phyloP scores from a whole-genome alignment of 2,329 filamentous ascomycete genomes.

The Ophiobolus disseminans region DNA sequence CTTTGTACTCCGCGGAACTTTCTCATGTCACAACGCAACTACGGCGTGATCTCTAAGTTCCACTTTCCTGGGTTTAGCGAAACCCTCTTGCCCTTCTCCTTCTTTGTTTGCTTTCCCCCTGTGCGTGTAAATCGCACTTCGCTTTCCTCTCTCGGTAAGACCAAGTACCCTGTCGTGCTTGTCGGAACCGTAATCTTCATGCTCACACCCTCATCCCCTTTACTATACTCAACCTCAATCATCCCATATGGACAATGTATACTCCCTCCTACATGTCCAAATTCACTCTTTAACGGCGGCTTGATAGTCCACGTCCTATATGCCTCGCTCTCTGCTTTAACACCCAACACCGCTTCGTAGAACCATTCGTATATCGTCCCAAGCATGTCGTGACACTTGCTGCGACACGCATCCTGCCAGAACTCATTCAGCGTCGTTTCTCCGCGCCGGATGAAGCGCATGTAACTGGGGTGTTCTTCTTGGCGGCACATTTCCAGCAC shows the following conservation, averaged over 20 bases:
- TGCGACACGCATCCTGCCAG: constrained; percentile 54
- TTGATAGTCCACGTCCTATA: constrained; percentile 52
- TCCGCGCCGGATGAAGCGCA: constrained; percentile 56
- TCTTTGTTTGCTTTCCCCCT: too few relatives aligned
- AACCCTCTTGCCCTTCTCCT: too few relatives aligned
- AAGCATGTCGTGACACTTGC: constrained; percentile 59
- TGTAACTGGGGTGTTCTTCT: constrained; percentile 58
- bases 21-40: too few relatives aligned
- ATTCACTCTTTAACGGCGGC: constrained; percentile 52
- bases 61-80: too few relatives aligned
- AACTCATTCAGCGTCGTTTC: constrained; percentile 56
- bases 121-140: too few relatives aligned
- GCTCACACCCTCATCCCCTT: neutral
- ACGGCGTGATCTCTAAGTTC: too few relatives aligned
- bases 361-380: constrained; percentile 60
- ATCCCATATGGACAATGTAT: constrained; percentile 52
- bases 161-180: constrained; percentile 24
- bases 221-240: constrained; percentile 39
- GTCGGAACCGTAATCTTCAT: constrained; percentile 34
- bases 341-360: constrained; percentile 52
- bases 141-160: constrained; percentile 20
- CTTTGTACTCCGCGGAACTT: too few relatives aligned
- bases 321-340: constrained; percentile 48
- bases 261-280: constrained; percentile 47
- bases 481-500: constrained; percentile 55